Base-by-base conservation (phyloP, 2,329 filamentous ascomycete genomes). In the Xylariaceae sp. region DNA sequence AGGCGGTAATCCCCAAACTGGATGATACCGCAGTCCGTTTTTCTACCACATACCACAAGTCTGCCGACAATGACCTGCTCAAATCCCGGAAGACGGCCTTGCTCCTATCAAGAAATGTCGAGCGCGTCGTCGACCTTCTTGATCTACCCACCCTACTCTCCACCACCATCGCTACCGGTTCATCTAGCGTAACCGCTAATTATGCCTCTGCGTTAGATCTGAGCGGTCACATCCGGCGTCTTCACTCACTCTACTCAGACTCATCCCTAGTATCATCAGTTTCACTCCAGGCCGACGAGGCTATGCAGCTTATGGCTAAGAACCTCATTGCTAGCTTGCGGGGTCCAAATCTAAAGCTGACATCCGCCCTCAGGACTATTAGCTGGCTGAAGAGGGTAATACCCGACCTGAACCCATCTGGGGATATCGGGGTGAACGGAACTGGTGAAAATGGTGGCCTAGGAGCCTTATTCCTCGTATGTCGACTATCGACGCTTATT, bases 191-290 rank as follows among this genome's bases (percentile, higher is more conserved):
- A 3, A 80, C 86, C 3, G 85, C 87, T 58, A 96, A 92, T 65
- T 96, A 97, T 77, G 88, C 92, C 2, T 91, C 92, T 0, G 93
- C 93, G 0, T 80, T 99, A 29, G 95, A 99, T 73, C 82, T 99
- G 2, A 90, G 96, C 70, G 89, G 91, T n/a, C 95, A 98, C 72
- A 95, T 97, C 70, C 91, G 91, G 65, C 86, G 95, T 6, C 80
- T 99, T 5, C 87, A 92, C 59, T 86, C 87, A 0, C 79, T 98
- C 24, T 96, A 97, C 71, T 90, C 93, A 0, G 80, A 87, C 49
- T 96, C 92, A 0, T 78, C 84, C 0, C 79, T 98, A 39, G 83
- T 98, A 23, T 80, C 81, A 16, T 88, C 89, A 21, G 87, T 98
- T 17, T 82, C 87, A 8, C 71, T 76, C 2, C 91, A 97, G 71